Evolutionary conservation across 1,284 basidiomycete genomes (phyloP).

Genomic region (Cerrena zonata): DNA sequence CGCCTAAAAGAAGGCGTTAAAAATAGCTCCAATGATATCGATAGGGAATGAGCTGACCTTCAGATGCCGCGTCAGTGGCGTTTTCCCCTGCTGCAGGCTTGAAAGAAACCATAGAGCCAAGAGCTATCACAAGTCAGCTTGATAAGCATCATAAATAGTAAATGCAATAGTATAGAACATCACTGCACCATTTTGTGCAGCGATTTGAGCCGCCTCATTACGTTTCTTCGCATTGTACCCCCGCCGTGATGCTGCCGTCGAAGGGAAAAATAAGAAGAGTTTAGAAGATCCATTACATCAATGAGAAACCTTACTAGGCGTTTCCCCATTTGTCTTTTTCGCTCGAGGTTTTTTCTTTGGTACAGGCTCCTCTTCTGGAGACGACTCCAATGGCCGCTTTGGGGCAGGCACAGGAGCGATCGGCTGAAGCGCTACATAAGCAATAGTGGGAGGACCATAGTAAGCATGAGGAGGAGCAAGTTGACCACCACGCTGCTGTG

Average conservation of each 20-base stretch:
- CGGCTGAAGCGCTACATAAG: conserved; percentile 16
- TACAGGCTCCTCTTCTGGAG: conserved; percentile 29
- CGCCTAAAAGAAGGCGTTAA: conserved; percentile 8
- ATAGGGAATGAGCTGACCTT: conserved; percentile 13
- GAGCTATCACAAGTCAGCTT: conserved; percentile 31
- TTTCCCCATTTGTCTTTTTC: conserved; percentile 30
- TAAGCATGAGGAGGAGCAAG: conserved; percentile 17
- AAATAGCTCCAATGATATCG: not conserved
- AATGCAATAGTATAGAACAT: conserved; percentile 2
- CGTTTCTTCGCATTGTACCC: conserved; percentile 65
- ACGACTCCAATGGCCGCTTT: conserved; percentile 34
- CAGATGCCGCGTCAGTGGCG: conserved; percentile 38
- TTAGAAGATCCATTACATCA: conserved; percentile 8
- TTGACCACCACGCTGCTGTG: conserved; percentile 17
- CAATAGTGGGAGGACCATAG: conserved; percentile 17
- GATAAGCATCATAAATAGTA: too few species aligned
- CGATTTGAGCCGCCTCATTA: conserved; percentile 43
- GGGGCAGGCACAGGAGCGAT: conserved; percentile 25
- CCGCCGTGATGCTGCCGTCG: conserved; percentile 48
- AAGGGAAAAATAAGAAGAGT: conserved; percentile 6
- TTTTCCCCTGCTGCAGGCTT: conserved; percentile 33
- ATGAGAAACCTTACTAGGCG: conserved; percentile 25
- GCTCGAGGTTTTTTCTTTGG: conserved; percentile 36
- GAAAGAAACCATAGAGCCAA: conserved; percentile 43
- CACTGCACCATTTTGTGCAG: conserved; percentile 18